Base-by-base conservation (phyloP, 2,329 filamentous ascomycete species). In the Alternaria sp. region DNA sequence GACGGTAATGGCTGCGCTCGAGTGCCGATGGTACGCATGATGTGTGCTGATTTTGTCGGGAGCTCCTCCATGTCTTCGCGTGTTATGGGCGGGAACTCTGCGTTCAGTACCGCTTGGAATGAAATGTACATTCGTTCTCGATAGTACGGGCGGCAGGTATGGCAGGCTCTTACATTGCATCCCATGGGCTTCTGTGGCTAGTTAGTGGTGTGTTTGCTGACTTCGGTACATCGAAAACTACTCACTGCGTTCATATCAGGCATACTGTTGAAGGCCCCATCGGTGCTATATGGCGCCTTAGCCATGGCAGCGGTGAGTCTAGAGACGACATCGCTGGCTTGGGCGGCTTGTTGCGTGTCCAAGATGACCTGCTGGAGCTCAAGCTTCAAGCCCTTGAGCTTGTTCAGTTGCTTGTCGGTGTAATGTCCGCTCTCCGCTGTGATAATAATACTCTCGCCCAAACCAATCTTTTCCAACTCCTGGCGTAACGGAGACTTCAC, bases 111-210 rank as follows among this genome's bases (percentile, higher is more conserved):
- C 12, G 80, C 72, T 5, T 82, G 77, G 64, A 87, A 80, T 26
- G 82, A 83, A 8, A 78, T 76, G 69, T 77, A 84, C 32, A 81
- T 69, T 4, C 84, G 81, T 47, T 86, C 83, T n/a, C 77, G 77
- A 65, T 81, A 83, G 66, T 82, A 83, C 3, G 83, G 83, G 28
- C 85, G 81, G 66, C 85, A 87, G n/a, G 70, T 74, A 30, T 83
- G 83, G 64, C 85, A 87, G 54, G 81, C 81, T 54, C 80, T 79
- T 68, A 81, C 81, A n/a, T 66, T 73, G 71, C 85, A 87, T 21
- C 47, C 36, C 23, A 49, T 52, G 12, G 58, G 47, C 13, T 19
- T 51, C 58, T 68, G 15, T n/a, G 36, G 3, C 17, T 7, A 3
- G 57, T 73, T 26, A 71, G 59, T 54, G 6, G 21, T 21, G 3